Evolutionary conservation across 1,284 basidiomycete species (phyloP).

Genomic region (Somion occarium): DNA sequence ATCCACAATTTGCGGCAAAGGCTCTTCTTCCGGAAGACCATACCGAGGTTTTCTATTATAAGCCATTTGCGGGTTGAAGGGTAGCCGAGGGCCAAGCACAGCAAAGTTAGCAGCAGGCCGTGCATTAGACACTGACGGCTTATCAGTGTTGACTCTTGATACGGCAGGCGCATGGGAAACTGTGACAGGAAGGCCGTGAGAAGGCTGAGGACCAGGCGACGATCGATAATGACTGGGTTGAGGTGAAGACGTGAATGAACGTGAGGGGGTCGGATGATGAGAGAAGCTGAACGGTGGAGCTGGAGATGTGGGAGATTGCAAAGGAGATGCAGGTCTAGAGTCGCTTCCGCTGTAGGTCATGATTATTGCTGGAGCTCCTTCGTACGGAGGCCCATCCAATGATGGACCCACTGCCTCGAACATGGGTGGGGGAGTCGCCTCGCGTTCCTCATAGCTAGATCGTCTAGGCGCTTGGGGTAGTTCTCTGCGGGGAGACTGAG

Average conservation of each 20-base stretch:
- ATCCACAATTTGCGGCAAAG: conserved; percentile 18
- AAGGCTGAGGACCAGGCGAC: conserved; percentile 6
- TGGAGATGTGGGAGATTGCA: conserved; percentile 12
- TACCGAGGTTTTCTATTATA: conserved; percentile 29
- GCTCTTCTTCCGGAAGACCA: conserved; percentile 11
- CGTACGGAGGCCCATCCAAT: conserved; percentile 37
- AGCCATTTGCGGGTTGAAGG: conserved; percentile 44
- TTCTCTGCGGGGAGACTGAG: conserved; percentile 3
- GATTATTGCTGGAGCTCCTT: conserved; percentile 20
- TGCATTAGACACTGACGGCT: conserved; percentile 9
- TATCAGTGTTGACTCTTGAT: not conserved
- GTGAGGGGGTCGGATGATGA: not conserved
- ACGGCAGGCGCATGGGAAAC: not conserved
- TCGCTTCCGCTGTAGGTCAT: conserved; percentile 23
- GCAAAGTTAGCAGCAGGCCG: conserved; percentile 4
- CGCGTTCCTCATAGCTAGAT: conserved; percentile 10
- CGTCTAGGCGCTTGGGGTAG: conserved; percentile 1
- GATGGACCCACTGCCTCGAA: conserved; percentile 36
- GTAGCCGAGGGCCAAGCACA: conserved; percentile 11
- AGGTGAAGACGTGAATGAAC: conserved; percentile 1
- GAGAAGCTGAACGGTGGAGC: not conserved
- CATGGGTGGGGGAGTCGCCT: conserved; percentile 35
- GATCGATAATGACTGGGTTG: conserved; percentile 9
- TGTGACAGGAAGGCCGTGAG: not conserved
- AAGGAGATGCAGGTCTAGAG: conserved; percentile 28